These are phyloP conservation scores for Melaleuca quinquenervia DNA, from an alignment of 345 rosid genomes.

Conservation along the genomic window DNA sequence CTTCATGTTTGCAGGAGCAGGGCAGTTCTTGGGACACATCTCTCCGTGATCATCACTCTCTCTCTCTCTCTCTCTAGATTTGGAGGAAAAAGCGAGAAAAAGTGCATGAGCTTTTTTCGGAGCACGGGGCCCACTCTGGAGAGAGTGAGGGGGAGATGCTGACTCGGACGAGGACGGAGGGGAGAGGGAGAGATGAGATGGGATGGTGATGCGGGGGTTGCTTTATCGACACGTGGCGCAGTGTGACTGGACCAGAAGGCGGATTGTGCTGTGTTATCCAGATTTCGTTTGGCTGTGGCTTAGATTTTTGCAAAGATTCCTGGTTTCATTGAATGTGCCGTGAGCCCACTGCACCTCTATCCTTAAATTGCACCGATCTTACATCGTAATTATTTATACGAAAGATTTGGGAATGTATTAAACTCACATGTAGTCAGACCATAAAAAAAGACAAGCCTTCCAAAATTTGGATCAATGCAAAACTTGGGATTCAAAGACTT, in stretches of 20 bases:
- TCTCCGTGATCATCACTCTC: neutral
- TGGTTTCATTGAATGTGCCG: neutral
- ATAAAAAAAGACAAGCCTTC: too few species aligned
- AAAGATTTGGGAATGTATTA: neutral
- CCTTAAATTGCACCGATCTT: neutral
- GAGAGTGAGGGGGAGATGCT: neutral
- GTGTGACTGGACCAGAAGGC: constrained; percentile 12
- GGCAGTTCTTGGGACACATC: constrained; percentile 15
- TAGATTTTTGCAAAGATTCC: neutral
- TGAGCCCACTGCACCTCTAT: neutral
- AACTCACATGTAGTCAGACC: neutral
- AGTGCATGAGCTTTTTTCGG: constrained; percentile 1
- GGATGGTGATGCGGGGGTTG: constrained; percentile 5
- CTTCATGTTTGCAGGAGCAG: neutral
- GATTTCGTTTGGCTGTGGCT: constrained; percentile 27
- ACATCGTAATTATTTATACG: neutral
- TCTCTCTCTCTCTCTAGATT: neutral
- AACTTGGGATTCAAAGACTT: neutral
- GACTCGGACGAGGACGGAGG: neutral
- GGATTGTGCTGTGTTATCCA: constrained; percentile 47
- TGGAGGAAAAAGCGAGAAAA: neutral
- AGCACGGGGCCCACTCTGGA: neutral
- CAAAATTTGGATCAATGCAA: neutral
- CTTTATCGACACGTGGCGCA: constrained; percentile 27
- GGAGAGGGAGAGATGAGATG: neutral